Base-by-base conservation (phyloP, 192 early-diverging fungal species). In the Oehlia diaphana region DNA sequence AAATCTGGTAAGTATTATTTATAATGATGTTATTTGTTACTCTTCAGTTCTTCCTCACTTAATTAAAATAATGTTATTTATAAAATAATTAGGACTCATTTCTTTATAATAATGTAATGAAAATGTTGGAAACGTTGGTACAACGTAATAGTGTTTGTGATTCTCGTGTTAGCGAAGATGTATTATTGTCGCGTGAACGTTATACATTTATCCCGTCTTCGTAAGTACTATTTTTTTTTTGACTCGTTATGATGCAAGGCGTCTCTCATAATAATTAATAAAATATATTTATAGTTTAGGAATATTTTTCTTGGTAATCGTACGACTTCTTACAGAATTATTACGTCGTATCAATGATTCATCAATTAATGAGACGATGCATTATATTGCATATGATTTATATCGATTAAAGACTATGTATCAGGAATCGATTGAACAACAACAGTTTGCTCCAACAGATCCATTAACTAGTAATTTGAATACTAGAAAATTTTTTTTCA, bases 241-340 rank as follows among this genome's bases (percentile, higher is more conserved):
- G 31, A 31, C 31, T 31, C 31, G 31, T 31, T 31, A 31, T 31
- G 31, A 31, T 31, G 31, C 31, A 31, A 31, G 31, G 1, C 31
- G 31, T 31, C 31, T 31, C 31, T 31, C 31, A 31, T 31, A 1
- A 2, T 31, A 31, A 31, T 31, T 31, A 31, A 31, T 31, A 37
- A 37, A 37, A 37, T 37, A 4, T 44, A 44, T 8, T 42, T 71
- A 44, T 44, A 44, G 42, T 44, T 9, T 44, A 4, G 69, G 69
- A 21, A 61, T 73, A 37, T 80, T 82, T 4, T 68, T 87, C 9
- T 62, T 87, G 3, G 69, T 79, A 10, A 81, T 87, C 37, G 81
- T 80, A 0, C 76, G 84, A 3, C 62, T 87, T 0, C 49, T 85
- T 2, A 84, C 83, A 77, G 82, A 87, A 53, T 19, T 85, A 8